Conservation (phyloP, 1,284 basidiomycete genomes). For the Sanghuangporus sanghuang region DNA sequence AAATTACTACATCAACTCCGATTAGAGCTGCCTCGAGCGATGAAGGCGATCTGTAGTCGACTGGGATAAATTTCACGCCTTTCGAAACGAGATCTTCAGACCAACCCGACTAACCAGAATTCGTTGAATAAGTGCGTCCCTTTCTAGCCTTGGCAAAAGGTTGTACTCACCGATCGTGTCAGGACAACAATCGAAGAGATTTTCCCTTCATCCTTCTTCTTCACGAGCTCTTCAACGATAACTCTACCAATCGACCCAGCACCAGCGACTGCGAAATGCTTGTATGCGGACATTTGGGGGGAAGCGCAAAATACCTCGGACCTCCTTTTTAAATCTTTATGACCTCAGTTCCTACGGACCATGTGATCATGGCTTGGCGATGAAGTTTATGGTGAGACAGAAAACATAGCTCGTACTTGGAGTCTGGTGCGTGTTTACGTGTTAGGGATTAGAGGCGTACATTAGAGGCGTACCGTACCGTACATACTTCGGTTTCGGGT, state of each 20-base stretch:
- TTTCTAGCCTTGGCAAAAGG: background rate
- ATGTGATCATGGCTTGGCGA: too few relatives aligned
- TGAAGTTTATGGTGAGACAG: too few relatives aligned
- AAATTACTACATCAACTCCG: slow-evolving; percentile 32
- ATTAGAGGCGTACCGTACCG: too few relatives aligned
- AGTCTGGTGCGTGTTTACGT: too few relatives aligned
- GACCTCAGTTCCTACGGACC: too few relatives aligned
- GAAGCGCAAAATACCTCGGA: too few relatives aligned
- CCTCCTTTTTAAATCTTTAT: too few relatives aligned
- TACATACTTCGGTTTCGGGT: too few relatives aligned
- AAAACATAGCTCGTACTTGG: too few relatives aligned
- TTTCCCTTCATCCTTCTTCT: slow-evolving; percentile 17
- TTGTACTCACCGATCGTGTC: slow-evolving; percentile 20
- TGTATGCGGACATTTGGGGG: slow-evolving; percentile 22
- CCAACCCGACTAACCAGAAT: background rate
- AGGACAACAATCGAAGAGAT: slow-evolving; percentile 15
- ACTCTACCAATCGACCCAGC: slow-evolving; percentile 22
- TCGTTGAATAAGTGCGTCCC: too few relatives aligned
- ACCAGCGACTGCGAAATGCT: slow-evolving; percentile 23
- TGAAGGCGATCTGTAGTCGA: slow-evolving; percentile 30
- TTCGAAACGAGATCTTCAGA: background rate
- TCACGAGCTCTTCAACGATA: slow-evolving; percentile 23
- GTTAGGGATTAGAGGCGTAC: too few relatives aligned
- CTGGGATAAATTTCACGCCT: slow-evolving; percentile 26
- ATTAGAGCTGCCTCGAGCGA: slow-evolving; percentile 27